Evolutionary conservation across 768 basidiomycete species (phyloP), one percentile per base, ranked within the genome.

Genomic region (Candolleomyces aberdarensis): DNA sequence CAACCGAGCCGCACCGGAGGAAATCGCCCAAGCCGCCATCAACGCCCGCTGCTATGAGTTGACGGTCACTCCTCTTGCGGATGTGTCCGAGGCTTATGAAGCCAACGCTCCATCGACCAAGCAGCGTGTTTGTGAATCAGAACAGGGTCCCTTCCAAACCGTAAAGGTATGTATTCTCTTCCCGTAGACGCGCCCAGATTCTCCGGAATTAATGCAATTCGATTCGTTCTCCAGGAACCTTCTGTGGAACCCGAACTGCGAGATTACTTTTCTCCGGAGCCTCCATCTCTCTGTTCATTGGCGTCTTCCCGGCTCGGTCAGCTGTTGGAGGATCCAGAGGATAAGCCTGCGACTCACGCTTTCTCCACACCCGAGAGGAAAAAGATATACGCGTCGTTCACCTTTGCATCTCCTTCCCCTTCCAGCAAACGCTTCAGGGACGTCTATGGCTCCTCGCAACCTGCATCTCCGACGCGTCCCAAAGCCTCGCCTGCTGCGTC

Each of bases 11-110:
- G 67, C 74, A 64, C 71, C 46, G 36, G 22, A 56, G 48, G 47
- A 69, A 17, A 62, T 80, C 41, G 69, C 78, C 15, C 87, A 91
- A 68, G 79, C 78, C 3, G 73, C 78, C 46, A 85, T 88, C 56
- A 85, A 91, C 66, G 84, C 90, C n/a, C 83, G 82, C 54, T 91
- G 90, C 74, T 90, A 91, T 68, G 90, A 91, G 66, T 70, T 92
- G 64, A 92, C 90, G 5, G 90, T 92, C 64, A 76, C 82, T 67
- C 91, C 91, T 48, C 72, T 92, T 65, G 91, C 91, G 41, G 90
- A 92, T 71, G 85, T 92, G 52, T 87, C 80, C 46, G 77, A 82
- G 62, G 91, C 91, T 0, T 91, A 88, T 68, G 86, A 86, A 52
- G 73, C 55, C 63, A 70, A 63, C 43, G 66, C 46, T 60, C 75